Percentiles rank a stretch among this genome's conserved stretches.
Conservation (phyloP, 2,329 filamentous ascomycete genomes). For the Tolypocladium pustulatum region DNA sequence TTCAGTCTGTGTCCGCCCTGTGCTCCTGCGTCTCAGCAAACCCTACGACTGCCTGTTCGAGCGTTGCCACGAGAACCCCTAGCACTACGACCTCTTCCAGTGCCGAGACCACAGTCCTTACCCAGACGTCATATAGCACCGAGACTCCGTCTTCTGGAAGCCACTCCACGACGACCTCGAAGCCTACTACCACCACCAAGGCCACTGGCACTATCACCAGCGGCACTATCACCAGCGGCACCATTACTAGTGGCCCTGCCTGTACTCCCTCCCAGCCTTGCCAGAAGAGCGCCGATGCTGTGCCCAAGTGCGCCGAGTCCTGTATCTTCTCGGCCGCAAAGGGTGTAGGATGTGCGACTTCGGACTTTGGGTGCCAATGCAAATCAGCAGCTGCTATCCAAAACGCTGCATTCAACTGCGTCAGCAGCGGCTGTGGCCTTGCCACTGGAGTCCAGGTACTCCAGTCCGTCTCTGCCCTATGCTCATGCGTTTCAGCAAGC, state of each 20-base stretch:
- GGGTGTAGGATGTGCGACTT: conserved; percentile 9
- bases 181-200: not conserved
- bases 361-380: conserved; percentile 16
- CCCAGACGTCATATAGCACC: not conserved
- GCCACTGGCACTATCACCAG: not conserved
- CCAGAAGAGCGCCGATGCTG: conserved; percentile 12
- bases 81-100: no score
- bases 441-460: conserved; percentile 7
- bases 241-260: not conserved
- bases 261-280: conserved; percentile 7
- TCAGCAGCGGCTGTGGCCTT: conserved; percentile 10
- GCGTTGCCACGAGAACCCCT: not conserved
- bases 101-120: no score
- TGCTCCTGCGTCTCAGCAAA: conserved; percentile 13
- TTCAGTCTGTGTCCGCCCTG: conserved; percentile 9
- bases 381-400: conserved; percentile 11
- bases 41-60: conserved; percentile 11
- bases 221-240: no score
- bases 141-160: not conserved
- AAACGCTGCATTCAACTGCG: conserved; percentile 9
- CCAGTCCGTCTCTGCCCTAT: conserved; percentile 9
- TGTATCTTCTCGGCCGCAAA: conserved; percentile 15
- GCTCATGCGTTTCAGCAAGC: conserved; percentile 12
- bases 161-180: not conserved
- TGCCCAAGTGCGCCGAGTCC: conserved; percentile 11